Evolutionary conservation across 2,329 filamentous ascomycete species (phyloP).

Genomic region (Lachnum nothofagi): DNA sequence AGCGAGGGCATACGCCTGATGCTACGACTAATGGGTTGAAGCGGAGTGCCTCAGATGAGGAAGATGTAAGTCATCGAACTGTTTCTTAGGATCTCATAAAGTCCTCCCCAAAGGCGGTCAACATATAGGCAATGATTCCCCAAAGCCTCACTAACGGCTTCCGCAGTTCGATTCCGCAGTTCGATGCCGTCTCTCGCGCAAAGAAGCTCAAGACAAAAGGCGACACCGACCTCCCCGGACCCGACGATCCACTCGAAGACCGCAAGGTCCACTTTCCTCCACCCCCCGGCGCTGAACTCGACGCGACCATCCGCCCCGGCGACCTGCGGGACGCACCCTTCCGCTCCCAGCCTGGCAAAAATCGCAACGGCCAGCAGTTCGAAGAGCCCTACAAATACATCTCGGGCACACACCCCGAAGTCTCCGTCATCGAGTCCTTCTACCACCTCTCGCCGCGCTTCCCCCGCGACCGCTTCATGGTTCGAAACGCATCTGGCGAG

Average conservation of each 20-base stretch:
- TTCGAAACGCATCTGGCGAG: slow-evolving; percentile 83
- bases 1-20: slow-evolving; percentile 23
- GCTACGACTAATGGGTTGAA: slow-evolving; percentile 31
- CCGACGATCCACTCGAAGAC: slow-evolving; percentile 24
- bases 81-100: too few species aligned
- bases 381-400: slow-evolving; percentile 97
- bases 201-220: slow-evolving; percentile 47
- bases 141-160: background rate
- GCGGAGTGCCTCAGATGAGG: slow-evolving; percentile 34
- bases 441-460: slow-evolving; percentile 81
- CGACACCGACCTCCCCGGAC: slow-evolving; percentile 22
- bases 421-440: slow-evolving; percentile 73
- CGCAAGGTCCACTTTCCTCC: slow-evolving; percentile 33
- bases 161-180: background rate
- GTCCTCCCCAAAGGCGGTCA: too few species aligned
- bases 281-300: slow-evolving; percentile 30
- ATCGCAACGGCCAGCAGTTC: slow-evolving; percentile 44
- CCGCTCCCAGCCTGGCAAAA: slow-evolving; percentile 16
- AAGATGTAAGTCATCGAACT: slow-evolving; percentile 3
- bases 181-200: slow-evolving; percentile 24
- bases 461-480: slow-evolving; percentile 88
- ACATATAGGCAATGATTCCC: too few species aligned
- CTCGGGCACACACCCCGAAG: slow-evolving; percentile 65
- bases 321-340: slow-evolving; percentile 20
- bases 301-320: slow-evolving; percentile 26